Evolutionary conservation across 345 rosid genomes (phyloP).

Genomic region (Populus euphratica): DNA sequence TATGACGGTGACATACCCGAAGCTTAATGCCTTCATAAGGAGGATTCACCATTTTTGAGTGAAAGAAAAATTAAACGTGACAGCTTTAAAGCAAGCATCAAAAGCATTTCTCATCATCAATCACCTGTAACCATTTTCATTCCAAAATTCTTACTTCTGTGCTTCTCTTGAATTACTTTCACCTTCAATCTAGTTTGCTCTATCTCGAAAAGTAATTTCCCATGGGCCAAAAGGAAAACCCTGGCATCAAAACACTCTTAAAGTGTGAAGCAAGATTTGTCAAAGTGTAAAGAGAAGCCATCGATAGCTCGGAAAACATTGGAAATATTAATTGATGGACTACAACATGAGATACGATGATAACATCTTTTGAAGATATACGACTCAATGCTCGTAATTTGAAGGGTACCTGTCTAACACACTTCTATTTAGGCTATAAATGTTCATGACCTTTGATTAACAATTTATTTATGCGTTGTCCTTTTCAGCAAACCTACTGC

Average conservation of each 20-base stretch:
- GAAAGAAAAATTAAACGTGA: not conserved
- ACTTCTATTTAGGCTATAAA: not conserved
- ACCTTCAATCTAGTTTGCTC: not conserved
- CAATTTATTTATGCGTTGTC: not conserved
- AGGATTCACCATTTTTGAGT: not conserved
- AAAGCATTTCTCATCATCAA: not conserved
- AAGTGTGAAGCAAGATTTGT: too few relatives aligned
- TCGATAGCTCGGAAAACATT: not conserved
- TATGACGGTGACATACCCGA: not conserved
- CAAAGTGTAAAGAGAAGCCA: not conserved
- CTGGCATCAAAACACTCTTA: too few relatives aligned
- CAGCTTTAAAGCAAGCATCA: too few relatives aligned
- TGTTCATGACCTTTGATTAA: not conserved
- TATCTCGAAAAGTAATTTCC: too few relatives aligned
- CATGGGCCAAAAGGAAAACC: too few relatives aligned
- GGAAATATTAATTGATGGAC: not conserved
- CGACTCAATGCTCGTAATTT: slow-evolving; percentile 5
- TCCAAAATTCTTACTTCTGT: not conserved
- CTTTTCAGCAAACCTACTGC: not conserved
- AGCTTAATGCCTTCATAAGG: not conserved
- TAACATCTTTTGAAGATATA: not conserved
- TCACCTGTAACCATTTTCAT: not conserved
- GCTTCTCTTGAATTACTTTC: not conserved
- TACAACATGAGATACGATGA: not conserved
- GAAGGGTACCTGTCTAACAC: not conserved